Evolutionary conservation across 2,329 filamentous ascomycete genomes (phyloP), one percentile per base, ranked within the genome.

Genomic region (Dendrostoma leiphaemia): DNA sequence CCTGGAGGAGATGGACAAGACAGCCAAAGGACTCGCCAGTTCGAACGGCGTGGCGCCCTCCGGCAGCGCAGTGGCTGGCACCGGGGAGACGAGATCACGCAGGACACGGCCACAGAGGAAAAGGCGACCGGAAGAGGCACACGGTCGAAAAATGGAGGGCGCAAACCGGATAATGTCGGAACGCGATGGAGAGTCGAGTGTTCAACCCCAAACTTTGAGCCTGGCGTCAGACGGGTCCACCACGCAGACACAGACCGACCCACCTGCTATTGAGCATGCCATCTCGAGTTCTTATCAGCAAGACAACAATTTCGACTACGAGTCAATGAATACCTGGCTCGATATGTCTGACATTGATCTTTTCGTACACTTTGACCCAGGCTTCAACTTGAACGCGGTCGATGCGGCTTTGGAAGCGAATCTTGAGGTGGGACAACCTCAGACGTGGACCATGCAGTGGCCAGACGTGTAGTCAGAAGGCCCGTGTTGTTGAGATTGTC

Each of bases 371-470:
- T 80, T 83, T 24, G 80, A 81, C 46, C 79, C 79, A 2, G 79
- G 67, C 46, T 83, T 83, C 59, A 74, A 82, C 47, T 60, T 83
- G 1, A 73, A 72, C 23, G 79, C 79, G 0, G 76, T 82, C 23
- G 79, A 83, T 59, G 78, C 80, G 17, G 79, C 76, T 0, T 65
- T 82, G 0, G 78, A 81, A 53, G 77, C 78, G 0, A 81, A 81
- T 50, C 66, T 83, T 3, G 80, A 82, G 44, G 78, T 82, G 48
- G 76, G 75, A 0, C 66, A 78, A 12, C 79, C 79, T 0, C 74
- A 78, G 1, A 80, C 79, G 38, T 82, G 78, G 79, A 56, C 60
- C 8, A 48, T 48, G 3, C 56, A 62, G 1, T 65, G 62, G 62
- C 56, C 48, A 8, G 53, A 51, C n/a, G n/a, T n/a, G n/a, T n/a